These are phyloP conservation scores for Tricholomella constricta DNA, from an alignment of 768 basidiomycete genomes.

Conservation along the genomic window DNA sequence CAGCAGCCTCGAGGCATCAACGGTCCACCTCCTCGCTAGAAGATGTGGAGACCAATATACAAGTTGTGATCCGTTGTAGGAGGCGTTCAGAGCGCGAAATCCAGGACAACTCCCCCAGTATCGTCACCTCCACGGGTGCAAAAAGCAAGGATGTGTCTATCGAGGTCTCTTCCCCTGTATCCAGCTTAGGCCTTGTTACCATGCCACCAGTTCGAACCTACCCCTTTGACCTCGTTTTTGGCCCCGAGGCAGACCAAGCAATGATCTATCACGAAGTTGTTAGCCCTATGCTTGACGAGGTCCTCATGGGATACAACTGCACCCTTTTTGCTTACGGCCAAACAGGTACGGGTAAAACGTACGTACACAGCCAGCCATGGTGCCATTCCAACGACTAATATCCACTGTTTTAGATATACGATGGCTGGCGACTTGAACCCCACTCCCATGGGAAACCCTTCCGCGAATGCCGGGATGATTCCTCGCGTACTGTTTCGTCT, in stretches of 20 bases:
- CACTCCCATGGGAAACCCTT: constrained; percentile 86
- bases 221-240: constrained; percentile 94
- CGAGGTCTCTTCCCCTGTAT: constrained; percentile 70
- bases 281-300: constrained; percentile 88
- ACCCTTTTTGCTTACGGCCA: constrained; percentile 98
- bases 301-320: constrained; percentile 95
- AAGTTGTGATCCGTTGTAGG: constrained; percentile 90
- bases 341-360: constrained; percentile 99
- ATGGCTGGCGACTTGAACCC: constrained; percentile 95
- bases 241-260: constrained; percentile 94
- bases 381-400: constrained; percentile 3
- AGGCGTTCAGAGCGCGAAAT: constrained; percentile 85
- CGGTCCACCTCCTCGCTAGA: constrained; percentile 29
- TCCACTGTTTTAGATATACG: constrained; percentile 60
- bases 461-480: constrained; percentile 91
- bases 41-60: constrained; percentile 82
- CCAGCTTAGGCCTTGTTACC: constrained; percentile 72
- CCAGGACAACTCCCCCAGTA: constrained; percentile 83
- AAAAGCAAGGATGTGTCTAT: constrained; percentile 77
- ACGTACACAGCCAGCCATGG: constrained; percentile 31
- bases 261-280: constrained; percentile 95
- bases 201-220: constrained; percentile 84
- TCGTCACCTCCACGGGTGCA: constrained; percentile 77
- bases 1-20: constrained; percentile 22
- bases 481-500: constrained; percentile 91